Evolutionary conservation across 129 eudicot species (phyloP).

Genomic region (Dittrichia graveolens): DNA sequence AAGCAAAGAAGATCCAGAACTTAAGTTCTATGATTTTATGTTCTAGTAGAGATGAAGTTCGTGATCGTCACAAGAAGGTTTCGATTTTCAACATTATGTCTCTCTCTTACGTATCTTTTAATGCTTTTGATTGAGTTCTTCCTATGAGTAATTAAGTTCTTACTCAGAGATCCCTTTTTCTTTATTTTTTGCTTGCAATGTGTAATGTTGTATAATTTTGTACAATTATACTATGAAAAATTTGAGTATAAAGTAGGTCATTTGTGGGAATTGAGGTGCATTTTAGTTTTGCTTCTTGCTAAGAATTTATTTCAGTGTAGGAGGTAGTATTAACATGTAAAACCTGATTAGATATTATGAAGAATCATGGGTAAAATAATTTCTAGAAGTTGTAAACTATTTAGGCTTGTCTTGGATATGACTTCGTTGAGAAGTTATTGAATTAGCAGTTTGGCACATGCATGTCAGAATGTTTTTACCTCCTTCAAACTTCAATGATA

Average conservation of each 20-base stretch:
- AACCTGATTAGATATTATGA: neutral
- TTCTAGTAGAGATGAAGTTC: slow-evolving; percentile 67
- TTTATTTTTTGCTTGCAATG: neutral
- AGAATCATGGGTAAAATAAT: neutral
- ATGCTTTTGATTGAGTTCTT: neutral
- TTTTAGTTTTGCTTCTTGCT: too few species aligned
- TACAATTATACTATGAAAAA: too few species aligned
- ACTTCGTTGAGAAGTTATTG: neutral
- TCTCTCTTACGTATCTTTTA: neutral
- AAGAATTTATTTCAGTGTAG: too few species aligned
- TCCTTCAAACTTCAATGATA: too few species aligned
- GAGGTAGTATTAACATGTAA: neutral
- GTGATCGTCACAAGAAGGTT: slow-evolving; percentile 70
- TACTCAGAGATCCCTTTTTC: neutral
- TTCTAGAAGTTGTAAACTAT: slow-evolving; percentile 7
- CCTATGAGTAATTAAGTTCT: neutral
- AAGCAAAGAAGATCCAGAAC: slow-evolving; percentile 82
- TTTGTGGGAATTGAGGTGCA: too few species aligned
- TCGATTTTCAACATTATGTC: neutral
- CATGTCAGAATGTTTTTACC: too few species aligned
- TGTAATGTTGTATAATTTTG: too few species aligned
- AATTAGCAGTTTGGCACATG: neutral
- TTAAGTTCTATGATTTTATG: slow-evolving; percentile 88
- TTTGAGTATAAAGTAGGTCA: too few species aligned
- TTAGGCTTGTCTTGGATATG: neutral